phyloP scores from a whole-genome alignment of 176 grass and related monocot genomes.

The Musa acuminata region DNA sequence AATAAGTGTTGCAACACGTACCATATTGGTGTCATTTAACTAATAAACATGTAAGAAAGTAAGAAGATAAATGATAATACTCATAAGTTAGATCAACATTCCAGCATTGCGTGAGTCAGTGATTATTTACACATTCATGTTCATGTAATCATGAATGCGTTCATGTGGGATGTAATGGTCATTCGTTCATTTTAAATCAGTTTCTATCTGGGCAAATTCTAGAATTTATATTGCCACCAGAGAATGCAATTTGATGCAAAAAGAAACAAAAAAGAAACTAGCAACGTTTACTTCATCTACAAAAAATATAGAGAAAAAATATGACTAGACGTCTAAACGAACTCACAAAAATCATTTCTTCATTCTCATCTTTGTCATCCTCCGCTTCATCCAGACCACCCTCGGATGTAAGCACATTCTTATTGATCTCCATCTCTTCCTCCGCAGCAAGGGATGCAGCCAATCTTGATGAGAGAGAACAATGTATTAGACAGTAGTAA shows the following conservation, averaged over 20 bases:
- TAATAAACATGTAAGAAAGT: no score
- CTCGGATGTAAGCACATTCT: slow-evolving; percentile 24
- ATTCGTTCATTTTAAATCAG: no score
- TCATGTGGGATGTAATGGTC: no score
- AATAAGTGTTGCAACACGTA: background rate
- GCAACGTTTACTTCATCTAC: background rate
- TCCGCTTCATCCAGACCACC: slow-evolving; percentile 32
- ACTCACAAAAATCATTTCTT: slow-evolving; percentile 82
- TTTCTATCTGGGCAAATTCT: no score
- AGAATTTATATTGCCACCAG: background rate
- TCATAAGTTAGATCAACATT: no score
- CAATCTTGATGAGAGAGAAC: slow-evolving; percentile 34
- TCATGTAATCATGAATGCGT: no score
- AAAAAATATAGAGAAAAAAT: no score
- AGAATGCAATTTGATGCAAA: background rate
- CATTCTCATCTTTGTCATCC: slow-evolving; percentile 49
- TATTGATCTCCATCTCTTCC: slow-evolving; percentile 40
- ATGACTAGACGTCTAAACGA: background rate
- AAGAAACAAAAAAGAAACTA: background rate
- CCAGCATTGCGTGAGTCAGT: no score
- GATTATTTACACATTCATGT: no score
- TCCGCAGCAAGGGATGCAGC: slow-evolving; percentile 89
- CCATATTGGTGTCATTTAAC: background rate
- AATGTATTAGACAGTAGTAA: slow-evolving; percentile 29
- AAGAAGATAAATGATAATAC: no score